Conservation (phyloP, 192 early-diverging fungal species). For the Coemansia sp. region DNA sequence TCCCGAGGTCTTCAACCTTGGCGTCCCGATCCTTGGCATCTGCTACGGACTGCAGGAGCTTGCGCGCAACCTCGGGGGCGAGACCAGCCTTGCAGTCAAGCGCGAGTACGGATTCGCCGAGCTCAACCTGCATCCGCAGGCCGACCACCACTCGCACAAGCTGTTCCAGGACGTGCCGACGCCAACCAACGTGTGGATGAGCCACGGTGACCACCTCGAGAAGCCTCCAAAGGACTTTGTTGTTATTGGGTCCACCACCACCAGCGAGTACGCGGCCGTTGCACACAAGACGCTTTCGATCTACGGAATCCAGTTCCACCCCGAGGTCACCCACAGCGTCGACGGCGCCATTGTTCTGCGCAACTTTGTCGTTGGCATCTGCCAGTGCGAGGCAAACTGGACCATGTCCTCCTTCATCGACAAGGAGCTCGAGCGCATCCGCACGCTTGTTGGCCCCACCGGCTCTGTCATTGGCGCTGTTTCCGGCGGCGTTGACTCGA, state of each 20-base stretch:
- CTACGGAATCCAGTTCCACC: slow-evolving; percentile 99
- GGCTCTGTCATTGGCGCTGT: slow-evolving; percentile 97
- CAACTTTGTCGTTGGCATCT: slow-evolving; percentile 95
- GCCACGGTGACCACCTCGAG: slow-evolving; percentile 94
- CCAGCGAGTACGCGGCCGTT: slow-evolving; percentile 89
- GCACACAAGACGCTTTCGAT: slow-evolving; percentile 76
- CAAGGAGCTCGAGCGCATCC: slow-evolving; percentile 95
- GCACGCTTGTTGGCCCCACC: slow-evolving; percentile 82
- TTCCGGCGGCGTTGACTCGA: slow-evolving; percentile 94
- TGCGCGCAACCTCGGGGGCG: slow-evolving; percentile 84
- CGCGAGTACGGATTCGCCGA: slow-evolving; percentile 94
- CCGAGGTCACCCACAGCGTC: slow-evolving; percentile 97
- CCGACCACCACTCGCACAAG: slow-evolving; percentile 60
- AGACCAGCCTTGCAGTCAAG: slow-evolving; percentile 70
- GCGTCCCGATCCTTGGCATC: slow-evolving; percentile 93
- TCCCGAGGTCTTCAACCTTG: slow-evolving; percentile 81
- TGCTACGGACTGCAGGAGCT: slow-evolving; percentile 99
- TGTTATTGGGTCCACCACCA: slow-evolving; percentile 81
- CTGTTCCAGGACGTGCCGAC: slow-evolving; percentile 73
- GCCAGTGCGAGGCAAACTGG: slow-evolving; percentile 83
- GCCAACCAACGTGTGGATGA: slow-evolving; percentile 89
- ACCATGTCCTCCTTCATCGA: slow-evolving; percentile 98
- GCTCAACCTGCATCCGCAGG: slow-evolving; percentile 66
- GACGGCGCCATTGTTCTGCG: slow-evolving; percentile 77
- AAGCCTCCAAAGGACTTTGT: slow-evolving; percentile 77